These are phyloP conservation scores for Pulicaria dysenterica DNA, from an alignment of 129 eudicot species.

Conservation along the genomic window DNA sequence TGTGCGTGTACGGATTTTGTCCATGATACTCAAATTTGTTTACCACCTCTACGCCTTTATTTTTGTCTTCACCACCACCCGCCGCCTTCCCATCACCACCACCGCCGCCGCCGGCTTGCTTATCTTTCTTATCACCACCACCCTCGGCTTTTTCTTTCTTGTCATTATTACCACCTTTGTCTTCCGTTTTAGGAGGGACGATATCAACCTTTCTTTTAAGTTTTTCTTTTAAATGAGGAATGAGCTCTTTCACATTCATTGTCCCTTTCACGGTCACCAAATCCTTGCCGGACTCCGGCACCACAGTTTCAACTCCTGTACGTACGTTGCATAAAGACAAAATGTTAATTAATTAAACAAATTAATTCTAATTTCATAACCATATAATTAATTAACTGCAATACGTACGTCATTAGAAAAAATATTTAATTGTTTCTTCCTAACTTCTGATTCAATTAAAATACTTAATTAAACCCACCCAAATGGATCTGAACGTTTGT, in stretches of 20 bases:
- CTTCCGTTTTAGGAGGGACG: slow-evolving; percentile 57
- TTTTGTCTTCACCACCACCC: slow-evolving; percentile 40
- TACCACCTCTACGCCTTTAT: slow-evolving; percentile 40
- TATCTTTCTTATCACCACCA: slow-evolving; percentile 36
- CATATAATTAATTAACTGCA: not conserved
- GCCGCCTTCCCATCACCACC: slow-evolving; percentile 31
- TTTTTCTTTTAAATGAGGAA: slow-evolving; percentile 48
- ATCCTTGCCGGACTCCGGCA: slow-evolving; percentile 43
- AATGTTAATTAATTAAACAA: slow-evolving; percentile 12
- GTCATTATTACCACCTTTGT: slow-evolving; percentile 30
- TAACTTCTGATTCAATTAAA: not conserved
- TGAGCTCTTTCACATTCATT: slow-evolving; percentile 54
- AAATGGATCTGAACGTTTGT: slow-evolving; percentile 18
- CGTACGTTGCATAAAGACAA: slow-evolving; percentile 18
- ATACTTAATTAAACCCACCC: slow-evolving; percentile 10
- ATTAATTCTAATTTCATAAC: not conserved
- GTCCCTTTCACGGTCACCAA: slow-evolving; percentile 55
- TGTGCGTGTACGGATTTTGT: slow-evolving; percentile 40
- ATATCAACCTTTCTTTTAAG: slow-evolving; percentile 50
- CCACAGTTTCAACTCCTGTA: slow-evolving; percentile 58
- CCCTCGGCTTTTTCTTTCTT: slow-evolving; percentile 37
- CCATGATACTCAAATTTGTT: slow-evolving; percentile 56
- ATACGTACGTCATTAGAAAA: slow-evolving; percentile 26
- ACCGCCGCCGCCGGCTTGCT: slow-evolving; percentile 18
- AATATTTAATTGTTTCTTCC: not conserved